Conservation (phyloP, 1,284 basidiomycete genomes). For the Ceratobasidium sp. region DNA sequence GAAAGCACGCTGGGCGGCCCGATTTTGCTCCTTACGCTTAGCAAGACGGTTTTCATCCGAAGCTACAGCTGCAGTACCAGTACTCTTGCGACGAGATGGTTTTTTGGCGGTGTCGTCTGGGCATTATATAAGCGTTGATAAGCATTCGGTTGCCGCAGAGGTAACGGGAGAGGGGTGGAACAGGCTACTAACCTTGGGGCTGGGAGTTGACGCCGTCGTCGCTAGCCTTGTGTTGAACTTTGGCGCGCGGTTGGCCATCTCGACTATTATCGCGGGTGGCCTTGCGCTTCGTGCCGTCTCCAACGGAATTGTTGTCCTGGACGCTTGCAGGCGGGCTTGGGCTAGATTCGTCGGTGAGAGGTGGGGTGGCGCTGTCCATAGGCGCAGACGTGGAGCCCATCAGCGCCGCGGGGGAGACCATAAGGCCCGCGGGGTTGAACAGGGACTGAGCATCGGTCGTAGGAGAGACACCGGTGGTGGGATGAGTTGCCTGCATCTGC, state of each 20-base stretch:
- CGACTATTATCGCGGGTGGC: slow-evolving; percentile 48
- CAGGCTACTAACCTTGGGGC: slow-evolving; percentile 63
- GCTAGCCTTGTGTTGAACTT: slow-evolving; percentile 73
- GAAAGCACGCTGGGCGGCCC: slow-evolving; percentile 86
- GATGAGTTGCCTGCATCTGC: slow-evolving; percentile 44
- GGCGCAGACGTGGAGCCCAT: slow-evolving; percentile 48
- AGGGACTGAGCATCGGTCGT: slow-evolving; percentile 78
- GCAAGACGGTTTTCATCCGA: slow-evolving; percentile 77
- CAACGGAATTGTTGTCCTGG: slow-evolving; percentile 48
- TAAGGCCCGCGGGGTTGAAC: slow-evolving; percentile 31
- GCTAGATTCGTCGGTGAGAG: slow-evolving; percentile 64
- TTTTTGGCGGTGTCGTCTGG: slow-evolving; percentile 37
- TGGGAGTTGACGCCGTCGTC: slow-evolving; percentile 58
- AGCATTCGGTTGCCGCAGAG: slow-evolving; percentile 47
- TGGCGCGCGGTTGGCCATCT: slow-evolving; percentile 57
- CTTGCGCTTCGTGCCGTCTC: slow-evolving; percentile 49
- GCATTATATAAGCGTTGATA: slow-evolving; percentile 42
- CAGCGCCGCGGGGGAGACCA: slow-evolving; percentile 49
- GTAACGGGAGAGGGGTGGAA: slow-evolving; percentile 33
- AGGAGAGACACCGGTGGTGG: slow-evolving; percentile 66
- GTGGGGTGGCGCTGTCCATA: slow-evolving; percentile 47
- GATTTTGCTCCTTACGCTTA: slow-evolving; percentile 88
- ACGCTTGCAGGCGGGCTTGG: slow-evolving; percentile 70
- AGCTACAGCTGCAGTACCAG: slow-evolving; percentile 56
- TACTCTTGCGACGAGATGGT: slow-evolving; percentile 48